A percentile compares a stretch with the other conserved stretches of the same genome.
phyloP scores from a whole-genome alignment of 2,329 filamentous ascomycete species.

The Mycocentrospora acerina region DNA sequence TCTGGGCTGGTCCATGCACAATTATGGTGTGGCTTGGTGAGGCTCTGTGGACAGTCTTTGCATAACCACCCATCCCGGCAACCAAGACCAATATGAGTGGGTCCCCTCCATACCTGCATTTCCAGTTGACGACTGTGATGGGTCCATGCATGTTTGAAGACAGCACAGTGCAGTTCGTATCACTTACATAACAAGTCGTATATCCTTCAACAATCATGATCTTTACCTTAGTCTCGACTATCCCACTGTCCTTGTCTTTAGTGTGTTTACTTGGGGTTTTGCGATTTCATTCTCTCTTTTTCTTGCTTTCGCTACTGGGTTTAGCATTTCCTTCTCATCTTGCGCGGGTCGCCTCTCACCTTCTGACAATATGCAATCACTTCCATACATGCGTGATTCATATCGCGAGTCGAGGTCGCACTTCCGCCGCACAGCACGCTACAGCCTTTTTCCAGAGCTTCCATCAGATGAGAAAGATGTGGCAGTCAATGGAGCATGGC shows the following conservation, averaged over 20 bases:
- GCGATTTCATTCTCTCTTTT: neutral
- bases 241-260: constrained; percentile 2
- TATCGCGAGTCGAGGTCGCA: constrained; percentile 1
- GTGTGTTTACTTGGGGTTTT: constrained; percentile 1
- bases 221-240: neutral
- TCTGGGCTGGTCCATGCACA: too few species aligned
- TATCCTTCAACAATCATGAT: too few species aligned
- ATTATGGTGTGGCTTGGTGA: too few species aligned
- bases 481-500: constrained; percentile 9
- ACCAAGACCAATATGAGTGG: too few species aligned
- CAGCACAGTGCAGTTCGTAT: neutral
- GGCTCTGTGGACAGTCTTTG: too few species aligned
- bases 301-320: constrained; percentile 3
- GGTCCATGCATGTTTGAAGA: constrained; percentile 4
- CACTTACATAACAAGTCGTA: too few species aligned
- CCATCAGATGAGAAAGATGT: constrained; percentile 2
- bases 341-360: constrained; percentile 1
- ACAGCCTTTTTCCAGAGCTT: constrained; percentile 1
- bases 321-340: constrained; percentile 1
- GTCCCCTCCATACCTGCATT: too few species aligned
- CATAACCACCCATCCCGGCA: too few species aligned
- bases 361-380: constrained; percentile 1
- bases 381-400: constrained; percentile 2
- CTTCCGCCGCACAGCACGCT: constrained; percentile 2
- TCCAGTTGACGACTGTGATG: neutral